phyloP scores from a whole-genome alignment of 2,329 filamentous ascomycete species.

The Alternaria triticimaculans region DNA sequence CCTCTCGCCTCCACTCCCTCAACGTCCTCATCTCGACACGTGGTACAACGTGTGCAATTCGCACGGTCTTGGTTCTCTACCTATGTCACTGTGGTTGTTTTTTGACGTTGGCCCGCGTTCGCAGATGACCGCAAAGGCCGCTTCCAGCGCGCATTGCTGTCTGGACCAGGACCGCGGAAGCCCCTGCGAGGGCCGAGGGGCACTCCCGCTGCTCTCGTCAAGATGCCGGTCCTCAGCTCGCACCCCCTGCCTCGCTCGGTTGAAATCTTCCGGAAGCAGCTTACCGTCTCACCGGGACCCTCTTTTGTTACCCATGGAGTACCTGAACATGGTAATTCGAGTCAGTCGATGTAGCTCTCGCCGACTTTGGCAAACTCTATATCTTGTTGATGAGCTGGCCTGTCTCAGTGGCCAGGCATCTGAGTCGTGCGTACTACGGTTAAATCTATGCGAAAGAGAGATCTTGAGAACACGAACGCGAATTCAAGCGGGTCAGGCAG shows the following conservation, averaged over 20 bases:
- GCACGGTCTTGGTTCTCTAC: not conserved
- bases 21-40: constrained; percentile 10
- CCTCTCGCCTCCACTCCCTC: constrained; percentile 6
- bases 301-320: not conserved
- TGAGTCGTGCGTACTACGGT: constrained; percentile 7
- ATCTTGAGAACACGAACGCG: constrained; percentile 9
- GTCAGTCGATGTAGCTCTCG: constrained; percentile 6
- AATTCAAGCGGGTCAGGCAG: constrained; percentile 3
- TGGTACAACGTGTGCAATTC: not conserved
- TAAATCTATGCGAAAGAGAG: constrained; percentile 10
- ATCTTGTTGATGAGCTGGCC: not conserved
- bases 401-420: not conserved
- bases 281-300: constrained; percentile 14
- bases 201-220: constrained; percentile 2
- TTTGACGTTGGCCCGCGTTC: constrained; percentile 9
- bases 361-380: not conserved
- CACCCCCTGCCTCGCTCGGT: constrained; percentile 15
- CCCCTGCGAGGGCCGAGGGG: not conserved
- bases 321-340: constrained; percentile 8
- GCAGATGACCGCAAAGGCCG: constrained; percentile 4
- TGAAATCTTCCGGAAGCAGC: constrained; percentile 15
- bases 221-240: constrained; percentile 11
- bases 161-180: not conserved
- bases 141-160: constrained; percentile 2
- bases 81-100: not conserved